Conservation (phyloP, 306 rosid genomes). For the Cotoneaster glaucophyllus region DNA sequence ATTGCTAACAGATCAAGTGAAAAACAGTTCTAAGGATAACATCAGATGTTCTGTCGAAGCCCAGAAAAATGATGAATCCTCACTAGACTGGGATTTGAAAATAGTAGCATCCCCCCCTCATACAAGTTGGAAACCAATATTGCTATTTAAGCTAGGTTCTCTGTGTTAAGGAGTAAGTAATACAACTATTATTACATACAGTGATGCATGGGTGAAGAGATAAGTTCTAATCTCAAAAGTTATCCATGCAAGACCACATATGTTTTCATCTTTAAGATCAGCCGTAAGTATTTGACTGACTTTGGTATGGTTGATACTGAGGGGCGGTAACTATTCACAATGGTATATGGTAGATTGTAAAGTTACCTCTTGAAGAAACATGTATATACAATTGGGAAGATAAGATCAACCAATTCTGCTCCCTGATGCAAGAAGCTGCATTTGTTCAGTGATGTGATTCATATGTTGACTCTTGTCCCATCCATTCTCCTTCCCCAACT, state of each 20-base stretch:
- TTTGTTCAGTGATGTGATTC: slow-evolving; percentile 53
- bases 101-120: too few species aligned
- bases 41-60: neutral
- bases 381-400: slow-evolving; percentile 28
- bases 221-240: neutral
- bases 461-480: slow-evolving; percentile 40
- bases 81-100: neutral
- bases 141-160: neutral
- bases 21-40: neutral
- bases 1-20: neutral
- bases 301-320: slow-evolving; percentile 4
- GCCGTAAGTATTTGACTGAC: neutral
- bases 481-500: slow-evolving; percentile 28
- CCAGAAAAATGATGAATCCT: neutral
- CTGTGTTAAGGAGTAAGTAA: neutral
- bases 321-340: slow-evolving; percentile 20
- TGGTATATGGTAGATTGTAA: slow-evolving; percentile 15
- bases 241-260: neutral
- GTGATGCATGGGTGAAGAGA: neutral
- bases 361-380: slow-evolving; percentile 44
- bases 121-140: neutral
- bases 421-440: slow-evolving; percentile 55
- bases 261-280: neutral
- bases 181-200: neutral
- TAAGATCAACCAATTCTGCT: slow-evolving; percentile 23